A percentile compares a stretch with the other conserved stretches of the same genome.
Evolutionary conservation across 2,329 filamentous ascomycete genomes (phyloP).

Genomic region (Cyclaneusma minus): DNA sequence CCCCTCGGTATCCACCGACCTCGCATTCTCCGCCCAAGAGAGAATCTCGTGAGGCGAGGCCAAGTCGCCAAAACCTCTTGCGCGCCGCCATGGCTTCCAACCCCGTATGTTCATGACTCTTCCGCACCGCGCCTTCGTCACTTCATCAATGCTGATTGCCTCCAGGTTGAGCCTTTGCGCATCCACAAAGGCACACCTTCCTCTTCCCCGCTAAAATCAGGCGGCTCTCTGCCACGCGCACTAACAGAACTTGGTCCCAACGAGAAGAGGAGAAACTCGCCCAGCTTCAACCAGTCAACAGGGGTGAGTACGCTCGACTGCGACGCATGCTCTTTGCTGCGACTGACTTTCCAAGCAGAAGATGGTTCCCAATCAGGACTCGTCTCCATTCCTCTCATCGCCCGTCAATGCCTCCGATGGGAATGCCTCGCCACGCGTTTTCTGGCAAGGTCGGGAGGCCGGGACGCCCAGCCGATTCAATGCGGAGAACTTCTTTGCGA

Average conservation of each 20-base stretch:
- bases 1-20: background rate
- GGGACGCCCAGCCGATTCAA: constrained; percentile 49
- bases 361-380: constrained; percentile 53
- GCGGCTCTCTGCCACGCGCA: constrained; percentile 49
- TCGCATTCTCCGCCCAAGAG: background rate
- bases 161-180: constrained; percentile 60
- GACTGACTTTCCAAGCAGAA: constrained; percentile 31
- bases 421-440: constrained; percentile 63
- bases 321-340: background rate
- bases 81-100: background rate
- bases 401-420: constrained; percentile 42
- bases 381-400: constrained; percentile 75
- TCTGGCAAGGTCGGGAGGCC: constrained; percentile 70
- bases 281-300: constrained; percentile 64
- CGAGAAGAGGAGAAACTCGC: constrained; percentile 79
- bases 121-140: background rate
- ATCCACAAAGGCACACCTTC: constrained; percentile 54
- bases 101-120: background rate
- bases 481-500: constrained; percentile 51
- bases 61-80: background rate
- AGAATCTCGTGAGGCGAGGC: background rate
- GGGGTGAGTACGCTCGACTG: constrained; percentile 38
- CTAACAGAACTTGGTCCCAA: constrained; percentile 81
- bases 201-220: constrained; percentile 45
- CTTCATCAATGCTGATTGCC: constrained; percentile 1